Base-by-base conservation (phyloP, 495 filamentous ascomycete species). In the Astrothelium macrocarpum region DNA sequence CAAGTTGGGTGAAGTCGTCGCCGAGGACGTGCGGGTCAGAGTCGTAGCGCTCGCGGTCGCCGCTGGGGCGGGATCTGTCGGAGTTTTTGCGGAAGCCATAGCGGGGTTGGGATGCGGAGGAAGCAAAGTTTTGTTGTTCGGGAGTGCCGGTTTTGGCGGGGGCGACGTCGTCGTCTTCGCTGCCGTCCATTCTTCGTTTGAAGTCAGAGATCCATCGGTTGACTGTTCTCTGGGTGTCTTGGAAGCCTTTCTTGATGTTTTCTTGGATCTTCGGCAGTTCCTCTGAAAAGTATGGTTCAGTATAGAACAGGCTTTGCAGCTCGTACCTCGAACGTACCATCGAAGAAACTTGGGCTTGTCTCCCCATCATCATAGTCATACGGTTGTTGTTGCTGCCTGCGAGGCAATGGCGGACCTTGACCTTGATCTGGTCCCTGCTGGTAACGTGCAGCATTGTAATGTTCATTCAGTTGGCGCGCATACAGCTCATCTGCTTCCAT, bases 231-330 rank as follows among this genome's bases (percentile, higher is more conserved):
- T 98, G 94, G 26, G 94, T 98, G 66, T 97, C 91, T 43, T 94
- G 62, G 76, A 98, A 97, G 1, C 94, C 94, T 77, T 97, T 95
- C 69, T 86, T 88, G 66, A 98, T 83, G 66, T 95, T 97, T 70
- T 95, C 90, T 64, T 86, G 87, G 73, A 98, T 97, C 58, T 92
- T 86, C 2, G 94, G 94, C 53, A 98, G 81, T 68, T 98, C 94
- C 71, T 98, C 94, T 82, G 68, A 62, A 61, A 71, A 39, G 71
- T 66, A 59, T 9, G 62, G 26, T 26, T 62, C 45, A 62, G 58
- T n/a, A 62, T 63, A 23, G 16, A 32, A 16, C 45, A 45, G 32
- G n/a, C 16, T 26, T n/a, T 10, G 7, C 53, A 23, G 31, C 34
- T n/a, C 53, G 1, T 56, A 67, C 45, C n/a, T 64, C 10, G 20